Conservation (phyloP, 257 asterid species). For the Handroanthus guayacan region DNA sequence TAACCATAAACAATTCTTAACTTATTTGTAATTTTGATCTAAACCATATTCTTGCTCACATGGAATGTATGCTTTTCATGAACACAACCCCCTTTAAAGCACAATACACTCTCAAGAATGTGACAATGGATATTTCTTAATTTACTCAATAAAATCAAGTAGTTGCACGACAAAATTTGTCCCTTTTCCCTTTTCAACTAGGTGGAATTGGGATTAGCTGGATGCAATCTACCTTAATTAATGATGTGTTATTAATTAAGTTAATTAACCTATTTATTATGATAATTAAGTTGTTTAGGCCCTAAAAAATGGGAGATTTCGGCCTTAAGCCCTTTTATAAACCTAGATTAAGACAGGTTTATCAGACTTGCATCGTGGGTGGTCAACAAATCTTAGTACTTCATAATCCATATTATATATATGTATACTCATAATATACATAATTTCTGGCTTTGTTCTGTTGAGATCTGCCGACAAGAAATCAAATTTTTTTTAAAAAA, state of each 20-base stretch:
- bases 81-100: conserved; percentile 8
- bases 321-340: neutral
- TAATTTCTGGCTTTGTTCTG: too few relatives aligned
- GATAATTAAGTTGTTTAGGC: conserved; percentile 3
- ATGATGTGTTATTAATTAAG: conserved; percentile 13
- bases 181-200: conserved; percentile 12
- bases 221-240: conserved; percentile 19
- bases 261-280: neutral
- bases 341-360: conserved; percentile 6
- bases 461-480: neutral
- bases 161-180: conserved; percentile 17
- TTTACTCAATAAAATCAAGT: conserved; percentile 19
- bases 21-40: too few relatives aligned
- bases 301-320: conserved; percentile 24
- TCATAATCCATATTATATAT: neutral
- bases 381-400: conserved; percentile 23
- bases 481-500: neutral
- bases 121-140: conserved; percentile 15
- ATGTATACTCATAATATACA: neutral
- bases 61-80: conserved; percentile 18
- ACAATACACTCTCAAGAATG: conserved; percentile 7
- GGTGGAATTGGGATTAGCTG: conserved; percentile 19
- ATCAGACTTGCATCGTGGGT: neutral
- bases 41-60: conserved; percentile 16
- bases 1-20: too few relatives aligned